Conservation (phyloP, 75 land plant species). For the Cryptomeria japonica region DNA sequence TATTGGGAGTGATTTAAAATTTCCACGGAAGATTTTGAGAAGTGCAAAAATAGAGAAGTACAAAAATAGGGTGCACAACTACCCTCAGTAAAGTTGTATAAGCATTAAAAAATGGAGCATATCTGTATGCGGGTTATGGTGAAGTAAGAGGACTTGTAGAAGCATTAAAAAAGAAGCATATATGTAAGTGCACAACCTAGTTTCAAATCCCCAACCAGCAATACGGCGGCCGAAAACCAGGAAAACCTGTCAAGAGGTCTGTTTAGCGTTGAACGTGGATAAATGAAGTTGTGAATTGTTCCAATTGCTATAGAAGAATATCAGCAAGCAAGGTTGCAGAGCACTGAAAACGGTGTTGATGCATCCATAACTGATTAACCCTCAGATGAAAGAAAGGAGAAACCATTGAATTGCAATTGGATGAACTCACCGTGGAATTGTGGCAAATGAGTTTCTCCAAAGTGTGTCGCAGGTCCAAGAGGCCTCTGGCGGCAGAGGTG, state of each 20-base stretch:
- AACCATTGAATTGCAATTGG: not conserved
- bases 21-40: too few species aligned
- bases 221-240: too few species aligned
- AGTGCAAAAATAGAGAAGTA: too few species aligned
- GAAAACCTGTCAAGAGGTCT: too few species aligned
- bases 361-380: not conserved
- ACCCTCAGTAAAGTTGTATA: not conserved
- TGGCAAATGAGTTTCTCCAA: constrained; percentile 93
- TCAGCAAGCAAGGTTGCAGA: not conserved
- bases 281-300: not conserved
- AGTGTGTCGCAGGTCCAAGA: constrained; percentile 74
- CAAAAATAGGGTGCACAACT: too few species aligned
- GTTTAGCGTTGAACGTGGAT: not conserved
- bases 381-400: not conserved
- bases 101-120: not conserved
- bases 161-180: not conserved
- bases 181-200: not conserved
- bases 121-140: not conserved
- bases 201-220: too few species aligned
- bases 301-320: not conserved
- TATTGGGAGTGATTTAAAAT: too few species aligned
- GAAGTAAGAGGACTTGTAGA: not conserved
- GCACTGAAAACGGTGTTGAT: not conserved
- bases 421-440: constrained; percentile 76
- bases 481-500: constrained; percentile 73